Conservation (phyloP, 352 stramenopile species). For the Pythium dissotocum region DNA sequence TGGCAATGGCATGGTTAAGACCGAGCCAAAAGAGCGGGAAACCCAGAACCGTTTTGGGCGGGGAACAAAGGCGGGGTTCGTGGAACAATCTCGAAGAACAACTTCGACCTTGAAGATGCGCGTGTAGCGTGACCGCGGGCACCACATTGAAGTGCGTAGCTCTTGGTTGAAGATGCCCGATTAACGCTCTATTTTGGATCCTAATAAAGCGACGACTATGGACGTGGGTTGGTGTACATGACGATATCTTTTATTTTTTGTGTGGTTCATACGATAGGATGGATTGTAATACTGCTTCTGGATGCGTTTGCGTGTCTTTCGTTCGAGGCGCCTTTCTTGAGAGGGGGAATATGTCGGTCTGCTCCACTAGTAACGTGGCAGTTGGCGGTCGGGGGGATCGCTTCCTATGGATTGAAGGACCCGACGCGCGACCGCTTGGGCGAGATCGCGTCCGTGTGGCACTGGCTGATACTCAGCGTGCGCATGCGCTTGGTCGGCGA, state of each 20-base stretch:
- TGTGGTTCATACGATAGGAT: constrained; percentile 4
- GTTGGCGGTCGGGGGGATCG: background rate
- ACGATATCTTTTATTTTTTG: constrained; percentile 3
- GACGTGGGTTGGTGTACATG: background rate
- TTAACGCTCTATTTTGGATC: background rate
- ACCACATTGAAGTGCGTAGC: constrained; percentile 3
- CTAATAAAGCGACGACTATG: background rate
- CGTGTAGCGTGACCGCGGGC: background rate
- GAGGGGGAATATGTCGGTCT: background rate
- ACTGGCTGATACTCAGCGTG: constrained; percentile 66
- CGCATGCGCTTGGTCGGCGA: constrained; percentile 81
- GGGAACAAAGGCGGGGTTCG: background rate
- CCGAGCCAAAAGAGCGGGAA: background rate
- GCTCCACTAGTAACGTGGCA: constrained; percentile 5
- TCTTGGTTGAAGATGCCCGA: background rate
- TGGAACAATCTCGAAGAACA: constrained; percentile 1
- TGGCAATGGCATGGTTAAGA: too few relatives aligned
- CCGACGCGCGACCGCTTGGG: constrained; percentile 67
- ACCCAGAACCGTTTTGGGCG: constrained; percentile 3
- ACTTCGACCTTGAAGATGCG: constrained; percentile 14
- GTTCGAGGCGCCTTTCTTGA: constrained; percentile 2
- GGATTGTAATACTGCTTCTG: constrained; percentile 1
- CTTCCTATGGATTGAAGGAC: constrained; percentile 39
- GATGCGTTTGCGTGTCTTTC: constrained; percentile 5
- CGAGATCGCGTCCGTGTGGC: constrained; percentile 42